Base-by-base conservation (phyloP, 257 asterid genomes). In the Jacaranda mimosifolia region DNA sequence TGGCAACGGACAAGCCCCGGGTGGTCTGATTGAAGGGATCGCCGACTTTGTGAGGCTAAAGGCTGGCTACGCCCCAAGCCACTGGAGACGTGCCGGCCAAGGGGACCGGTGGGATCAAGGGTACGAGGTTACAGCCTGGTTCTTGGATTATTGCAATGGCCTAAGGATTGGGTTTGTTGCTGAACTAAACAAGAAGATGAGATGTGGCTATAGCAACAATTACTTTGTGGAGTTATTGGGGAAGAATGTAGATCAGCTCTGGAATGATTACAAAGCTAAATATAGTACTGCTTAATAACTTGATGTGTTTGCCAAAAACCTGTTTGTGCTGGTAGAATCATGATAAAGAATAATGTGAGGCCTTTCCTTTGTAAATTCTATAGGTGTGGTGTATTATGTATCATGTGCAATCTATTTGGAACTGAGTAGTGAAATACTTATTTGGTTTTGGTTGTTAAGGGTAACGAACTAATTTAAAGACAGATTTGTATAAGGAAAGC, bases 21-120 rank as follows among this genome's bases (percentile, higher is more conserved):
- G 84, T 0, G 89, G 93, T 3, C 66, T 91, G 51, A 83, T 83
- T 0, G 90, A 88, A 79, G 87, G 96, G 21, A 73, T 91, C 0
- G 93, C 95, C 4, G 93, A 91, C 66, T 88, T 52, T 19, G 88
- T 89, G 45, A 84, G 95, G 88, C 76, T 90, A n/a, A 89, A 77
- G 62, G 92, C 89, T 4, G 90, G 89, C 0, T 79, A 72, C n/a
- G 88, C 77, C 12, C 90, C 96, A 0, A 70, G 92, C 35, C 90
- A 92, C 45, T 92, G 96, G 96, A 93, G 81, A 40, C 17, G 70
- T 14, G 76, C 91, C 0, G 96, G 96, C 2, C 79, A 86, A 49
- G 96, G 97, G 1, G 73, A 82, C 46, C 77, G 77, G 63, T 89
- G 97, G 94, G 89, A 90, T 49, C 90, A 86, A 68, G 97, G 94